Conservation (phyloP, 306 rosid species). For the Inga laurina region DNA sequence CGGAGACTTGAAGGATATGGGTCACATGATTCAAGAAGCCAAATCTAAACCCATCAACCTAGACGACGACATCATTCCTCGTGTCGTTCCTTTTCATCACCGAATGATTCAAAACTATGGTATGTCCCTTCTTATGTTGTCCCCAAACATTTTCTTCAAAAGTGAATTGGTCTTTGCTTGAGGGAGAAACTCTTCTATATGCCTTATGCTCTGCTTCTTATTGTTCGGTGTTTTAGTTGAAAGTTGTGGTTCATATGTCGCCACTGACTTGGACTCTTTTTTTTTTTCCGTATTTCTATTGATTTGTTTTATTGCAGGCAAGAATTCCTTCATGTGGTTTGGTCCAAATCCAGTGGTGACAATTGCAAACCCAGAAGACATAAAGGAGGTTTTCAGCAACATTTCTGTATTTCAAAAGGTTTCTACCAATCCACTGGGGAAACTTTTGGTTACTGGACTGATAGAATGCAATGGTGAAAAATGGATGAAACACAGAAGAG, state of each 20-base stretch:
- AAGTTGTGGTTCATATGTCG: neutral
- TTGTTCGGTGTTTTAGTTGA: neutral
- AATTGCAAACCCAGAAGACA: conserved; percentile 35
- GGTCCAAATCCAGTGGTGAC: conserved; percentile 40
- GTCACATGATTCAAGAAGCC: neutral
- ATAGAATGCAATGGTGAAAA: conserved; percentile 31
- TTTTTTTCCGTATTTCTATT: too few relatives aligned
- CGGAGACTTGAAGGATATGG: conserved; percentile 21
- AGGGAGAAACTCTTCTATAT: neutral
- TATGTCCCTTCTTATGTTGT: neutral
- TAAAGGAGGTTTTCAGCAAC: conserved; percentile 36
- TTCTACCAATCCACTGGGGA: conserved; percentile 10
- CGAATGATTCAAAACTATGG: neutral
- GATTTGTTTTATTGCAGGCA: conserved; percentile 28
- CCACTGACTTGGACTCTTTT: too few relatives aligned
- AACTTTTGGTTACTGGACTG: conserved; percentile 19
- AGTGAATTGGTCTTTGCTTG: neutral
- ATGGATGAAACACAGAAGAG: conserved; percentile 50
- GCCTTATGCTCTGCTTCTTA: neutral
- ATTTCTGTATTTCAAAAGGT: neutral
- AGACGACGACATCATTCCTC: neutral
- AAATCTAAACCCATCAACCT: neutral
- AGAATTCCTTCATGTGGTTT: conserved; percentile 40
- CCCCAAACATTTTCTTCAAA: too few relatives aligned
- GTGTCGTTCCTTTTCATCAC: neutral